Evolutionary conservation across 495 filamentous ascomycete species (phyloP).

Genomic region (Pyronema omphalodes): DNA sequence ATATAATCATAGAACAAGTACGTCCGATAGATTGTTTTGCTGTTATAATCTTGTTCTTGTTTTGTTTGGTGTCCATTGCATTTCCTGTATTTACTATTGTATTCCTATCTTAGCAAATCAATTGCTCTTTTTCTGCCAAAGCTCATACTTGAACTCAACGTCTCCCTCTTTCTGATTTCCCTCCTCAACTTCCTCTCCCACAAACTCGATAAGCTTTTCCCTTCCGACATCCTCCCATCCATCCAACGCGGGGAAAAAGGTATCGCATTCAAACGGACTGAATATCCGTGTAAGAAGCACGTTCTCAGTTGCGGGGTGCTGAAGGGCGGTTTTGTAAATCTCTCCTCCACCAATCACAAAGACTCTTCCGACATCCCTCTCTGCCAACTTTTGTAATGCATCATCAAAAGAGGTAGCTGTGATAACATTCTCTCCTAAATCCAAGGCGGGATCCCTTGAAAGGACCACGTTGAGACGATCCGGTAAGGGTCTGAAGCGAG

Average conservation of each 20-base stretch:
- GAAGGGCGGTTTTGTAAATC: conserved; percentile 56
- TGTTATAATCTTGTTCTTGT: background rate
- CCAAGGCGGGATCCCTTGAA: conserved; percentile 29
- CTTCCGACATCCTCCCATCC: conserved; percentile 25
- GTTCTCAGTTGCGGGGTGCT: conserved; percentile 29
- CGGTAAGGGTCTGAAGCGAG: conserved; percentile 55
- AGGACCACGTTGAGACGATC: conserved; percentile 65
- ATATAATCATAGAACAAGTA: conserved; percentile 39
- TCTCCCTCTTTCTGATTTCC: conserved; percentile 37
- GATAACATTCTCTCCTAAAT: background rate
- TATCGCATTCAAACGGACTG: conserved; percentile 72
- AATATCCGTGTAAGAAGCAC: conserved; percentile 47
- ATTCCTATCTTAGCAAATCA: background rate
- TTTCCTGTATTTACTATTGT: background rate
- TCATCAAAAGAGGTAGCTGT: conserved; percentile 34
- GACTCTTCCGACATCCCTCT: conserved; percentile 31
- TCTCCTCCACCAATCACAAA: conserved; percentile 85
- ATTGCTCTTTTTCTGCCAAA: conserved; percentile 34
- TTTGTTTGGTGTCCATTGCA: background rate
- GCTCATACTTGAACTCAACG: conserved; percentile 44
- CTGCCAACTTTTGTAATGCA: conserved; percentile 32
- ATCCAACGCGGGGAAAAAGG: conserved; percentile 54
- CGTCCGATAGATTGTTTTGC: conserved; percentile 34
- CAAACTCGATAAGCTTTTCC: conserved; percentile 36
- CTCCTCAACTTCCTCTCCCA: conserved; percentile 37